These are phyloP conservation scores for Calocybe gangraenosa DNA, from an alignment of 768 basidiomycete species.

Conservation along the genomic window DNA sequence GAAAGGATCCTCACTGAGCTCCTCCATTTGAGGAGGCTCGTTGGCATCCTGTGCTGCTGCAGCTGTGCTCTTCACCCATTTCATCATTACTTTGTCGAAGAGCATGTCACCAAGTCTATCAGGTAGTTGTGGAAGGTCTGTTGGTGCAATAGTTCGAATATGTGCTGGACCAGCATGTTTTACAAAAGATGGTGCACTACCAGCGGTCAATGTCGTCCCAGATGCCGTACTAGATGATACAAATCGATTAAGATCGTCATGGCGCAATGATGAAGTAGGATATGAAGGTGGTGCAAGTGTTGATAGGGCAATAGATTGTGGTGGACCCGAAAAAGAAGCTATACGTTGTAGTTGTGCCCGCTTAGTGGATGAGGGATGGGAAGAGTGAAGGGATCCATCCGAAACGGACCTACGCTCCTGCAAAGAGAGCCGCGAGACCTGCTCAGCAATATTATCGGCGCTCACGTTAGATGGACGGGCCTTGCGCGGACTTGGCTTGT, in stretches of 20 bases:
- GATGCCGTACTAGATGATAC: constrained; percentile 85
- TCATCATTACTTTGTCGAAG: constrained; percentile 79
- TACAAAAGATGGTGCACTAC: constrained; percentile 76
- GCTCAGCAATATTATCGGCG: constrained; percentile 34
- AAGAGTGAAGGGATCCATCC: constrained; percentile 12
- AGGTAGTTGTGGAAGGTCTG: constrained; percentile 71
- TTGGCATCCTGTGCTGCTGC: constrained; percentile 26
- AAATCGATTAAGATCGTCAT: constrained; percentile 81
- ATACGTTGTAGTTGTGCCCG: constrained; percentile 19
- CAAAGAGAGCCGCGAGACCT: constrained; percentile 41
- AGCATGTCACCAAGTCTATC: constrained; percentile 85
- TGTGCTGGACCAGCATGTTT: constrained; percentile 80
- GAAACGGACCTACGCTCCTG: constrained; percentile 28
- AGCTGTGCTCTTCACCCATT: constrained; percentile 71
- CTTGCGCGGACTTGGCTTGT: constrained; percentile 40
- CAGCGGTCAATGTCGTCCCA: constrained; percentile 68
- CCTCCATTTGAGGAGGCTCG: constrained; percentile 29
- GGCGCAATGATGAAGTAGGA: constrained; percentile 51
- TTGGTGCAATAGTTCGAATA: constrained; percentile 76
- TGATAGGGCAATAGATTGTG: constrained; percentile 16
- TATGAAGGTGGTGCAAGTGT: constrained; percentile 36
- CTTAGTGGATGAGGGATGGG: constrained; percentile 17
- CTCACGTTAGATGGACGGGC: constrained; percentile 32
- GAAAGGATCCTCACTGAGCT: constrained; percentile 85
- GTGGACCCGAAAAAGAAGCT: constrained; percentile 22